phyloP scores from a whole-genome alignment of 2,329 filamentous ascomycete species.

The Pseudogymnoascus sp. region DNA sequence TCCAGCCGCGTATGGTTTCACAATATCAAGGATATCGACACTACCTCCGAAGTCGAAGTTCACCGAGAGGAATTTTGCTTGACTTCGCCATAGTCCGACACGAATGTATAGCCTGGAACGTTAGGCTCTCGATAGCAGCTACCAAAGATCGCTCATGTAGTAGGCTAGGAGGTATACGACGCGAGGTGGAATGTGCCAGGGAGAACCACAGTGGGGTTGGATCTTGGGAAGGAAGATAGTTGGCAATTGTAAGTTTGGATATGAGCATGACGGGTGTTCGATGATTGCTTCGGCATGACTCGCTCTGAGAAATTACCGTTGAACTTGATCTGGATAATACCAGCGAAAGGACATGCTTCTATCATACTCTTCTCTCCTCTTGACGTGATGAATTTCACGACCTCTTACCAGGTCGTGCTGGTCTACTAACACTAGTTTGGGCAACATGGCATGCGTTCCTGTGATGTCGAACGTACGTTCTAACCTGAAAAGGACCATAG shows the following conservation, averaged over 20 bases:
- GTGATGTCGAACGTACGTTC: background rate
- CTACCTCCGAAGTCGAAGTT: background rate
- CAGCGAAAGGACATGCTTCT: slow-evolving; percentile 10
- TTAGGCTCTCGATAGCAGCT: background rate
- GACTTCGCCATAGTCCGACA: background rate
- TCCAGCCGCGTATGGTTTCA: slow-evolving; percentile 10
- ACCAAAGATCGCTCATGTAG: background rate
- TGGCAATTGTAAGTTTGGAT: background rate
- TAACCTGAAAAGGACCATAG: background rate
- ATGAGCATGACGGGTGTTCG: slow-evolving; percentile 10
- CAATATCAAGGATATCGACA: slow-evolving; percentile 19
- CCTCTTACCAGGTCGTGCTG: background rate
- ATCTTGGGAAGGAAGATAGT: background rate
- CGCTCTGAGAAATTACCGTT: slow-evolving; percentile 12
- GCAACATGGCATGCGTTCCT: background rate
- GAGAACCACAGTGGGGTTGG: background rate
- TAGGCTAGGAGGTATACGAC: background rate
- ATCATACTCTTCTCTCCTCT: background rate
- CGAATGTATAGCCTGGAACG: background rate
- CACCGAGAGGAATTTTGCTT: background rate
- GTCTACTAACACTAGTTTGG: background rate
- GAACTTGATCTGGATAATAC: slow-evolving; percentile 24
- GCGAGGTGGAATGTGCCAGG: background rate
- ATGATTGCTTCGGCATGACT: slow-evolving; percentile 11
- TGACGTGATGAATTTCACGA: background rate